phyloP scores from a whole-genome alignment of 116 monocot species.

The Dioscorea cayenensis region DNA sequence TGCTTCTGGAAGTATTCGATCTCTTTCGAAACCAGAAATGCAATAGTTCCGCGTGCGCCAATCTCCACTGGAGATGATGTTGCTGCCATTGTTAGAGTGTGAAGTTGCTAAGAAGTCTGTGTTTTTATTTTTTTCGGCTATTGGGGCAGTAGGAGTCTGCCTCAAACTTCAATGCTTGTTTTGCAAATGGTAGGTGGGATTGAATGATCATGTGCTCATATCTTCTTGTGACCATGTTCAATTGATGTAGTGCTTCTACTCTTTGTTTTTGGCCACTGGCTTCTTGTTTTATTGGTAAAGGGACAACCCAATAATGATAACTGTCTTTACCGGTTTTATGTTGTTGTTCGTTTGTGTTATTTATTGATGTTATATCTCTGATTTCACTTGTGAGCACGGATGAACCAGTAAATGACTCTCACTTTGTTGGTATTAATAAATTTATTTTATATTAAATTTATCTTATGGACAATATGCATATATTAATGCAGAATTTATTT shows the following conservation, averaged over 20 bases:
- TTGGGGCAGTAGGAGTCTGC: slow-evolving; percentile 7
- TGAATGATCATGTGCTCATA: slow-evolving; percentile 3
- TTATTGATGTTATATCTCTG: too few relatives aligned
- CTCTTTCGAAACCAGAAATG: slow-evolving; percentile 9
- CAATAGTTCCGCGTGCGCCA: slow-evolving; percentile 10
- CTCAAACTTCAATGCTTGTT: slow-evolving; percentile 15
- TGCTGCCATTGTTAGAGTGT: neutral
- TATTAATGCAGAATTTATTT: too few relatives aligned
- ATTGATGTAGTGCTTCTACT: neutral
- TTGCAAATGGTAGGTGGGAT: slow-evolving; percentile 1
- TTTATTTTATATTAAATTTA: too few relatives aligned
- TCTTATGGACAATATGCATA: too few relatives aligned
- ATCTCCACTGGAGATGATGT: slow-evolving; percentile 8
- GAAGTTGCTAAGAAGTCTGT: neutral
- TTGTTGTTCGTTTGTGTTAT: too few relatives aligned
- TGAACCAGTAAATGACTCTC: too few relatives aligned
- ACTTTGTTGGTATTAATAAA: too few relatives aligned
- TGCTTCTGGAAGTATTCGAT: slow-evolving; percentile 14
- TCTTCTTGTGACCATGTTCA: neutral
- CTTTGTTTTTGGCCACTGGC: neutral
- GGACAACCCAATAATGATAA: too few relatives aligned
- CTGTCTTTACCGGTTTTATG: too few relatives aligned
- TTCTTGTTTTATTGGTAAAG: neutral
- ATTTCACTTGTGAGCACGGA: too few relatives aligned
- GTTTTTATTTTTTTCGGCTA: slow-evolving; percentile 1